Conservation (phyloP, 1,284 basidiomycete species). For the Porphyrellus sp. region DNA sequence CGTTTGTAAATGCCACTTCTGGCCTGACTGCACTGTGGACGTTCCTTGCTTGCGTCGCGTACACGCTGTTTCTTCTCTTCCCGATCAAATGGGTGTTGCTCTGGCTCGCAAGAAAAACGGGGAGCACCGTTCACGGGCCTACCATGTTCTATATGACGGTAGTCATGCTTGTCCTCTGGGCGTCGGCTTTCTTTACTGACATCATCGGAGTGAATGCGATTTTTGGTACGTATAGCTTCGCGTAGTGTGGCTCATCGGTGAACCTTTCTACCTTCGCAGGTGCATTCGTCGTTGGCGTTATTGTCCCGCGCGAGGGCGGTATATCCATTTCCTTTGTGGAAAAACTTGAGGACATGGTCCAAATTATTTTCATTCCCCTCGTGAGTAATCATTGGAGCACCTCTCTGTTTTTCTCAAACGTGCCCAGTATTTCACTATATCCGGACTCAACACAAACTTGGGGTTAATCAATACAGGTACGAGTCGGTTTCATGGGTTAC, state of each 20-base stretch:
- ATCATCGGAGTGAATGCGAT: slow-evolving; percentile 92
- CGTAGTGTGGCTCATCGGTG: slow-evolving; percentile 30
- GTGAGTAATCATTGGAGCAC: slow-evolving; percentile 40
- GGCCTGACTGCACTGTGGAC: slow-evolving; percentile 80
- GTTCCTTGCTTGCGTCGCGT: slow-evolving; percentile 78
- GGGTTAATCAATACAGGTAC: slow-evolving; percentile 72
- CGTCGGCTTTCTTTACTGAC: slow-evolving; percentile 90
- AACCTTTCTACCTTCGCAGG: slow-evolving; percentile 44
- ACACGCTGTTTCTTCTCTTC: slow-evolving; percentile 77
- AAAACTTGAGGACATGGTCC: slow-evolving; percentile 81
- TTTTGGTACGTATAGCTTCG: slow-evolving; percentile 51
- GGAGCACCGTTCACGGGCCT: slow-evolving; percentile 77
- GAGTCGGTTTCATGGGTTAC: slow-evolving; percentile 1
- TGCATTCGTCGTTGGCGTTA: slow-evolving; percentile 86
- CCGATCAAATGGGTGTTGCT: slow-evolving; percentile 60
- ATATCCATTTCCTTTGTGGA: slow-evolving; percentile 77
- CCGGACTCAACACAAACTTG: slow-evolving; percentile 88
- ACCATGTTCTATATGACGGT: slow-evolving; percentile 77
- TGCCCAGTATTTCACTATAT: slow-evolving; percentile 79
- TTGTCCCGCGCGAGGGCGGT: slow-evolving; percentile 87
- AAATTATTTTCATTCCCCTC: slow-evolving; percentile 83
- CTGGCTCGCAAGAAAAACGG: slow-evolving; percentile 77
- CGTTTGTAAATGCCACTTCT: slow-evolving; percentile 81
- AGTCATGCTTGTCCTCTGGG: slow-evolving; percentile 75
- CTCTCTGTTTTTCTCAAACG: slow-evolving; percentile 2